Base-by-base conservation (phyloP, 2,329 filamentous ascomycete genomes). In the Thielaviopsis euricoi region DNA sequence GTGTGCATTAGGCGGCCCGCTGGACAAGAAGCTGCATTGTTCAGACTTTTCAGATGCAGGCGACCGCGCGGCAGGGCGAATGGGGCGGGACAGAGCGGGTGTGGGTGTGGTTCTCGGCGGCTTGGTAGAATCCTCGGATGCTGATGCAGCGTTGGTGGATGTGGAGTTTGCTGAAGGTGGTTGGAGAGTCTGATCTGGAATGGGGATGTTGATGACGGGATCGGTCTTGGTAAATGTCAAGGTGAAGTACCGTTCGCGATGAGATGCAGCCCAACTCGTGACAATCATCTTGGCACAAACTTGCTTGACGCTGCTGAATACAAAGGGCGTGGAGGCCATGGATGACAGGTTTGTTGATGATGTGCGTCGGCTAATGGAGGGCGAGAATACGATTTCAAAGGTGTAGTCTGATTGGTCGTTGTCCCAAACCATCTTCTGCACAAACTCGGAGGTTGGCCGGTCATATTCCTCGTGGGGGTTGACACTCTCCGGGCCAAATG, bases 221-320 rank as follows among this genome's bases (percentile, higher is more conserved):
- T 66, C 0, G 73, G 79, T 76, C 61, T 76, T 82, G 12, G 85
- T 89, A 61, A 90, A 89, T 0, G 85, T 87, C 59, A 89, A 71
- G 1, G 84, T 89, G 65, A 82, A 89, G 68, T 84, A 89, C 10
- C 76, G 80, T 63, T 83, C 78, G 21, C 77, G 75, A 49, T 86
- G 80, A 46, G 85, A 79, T n/a, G 79, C 73, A 60, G 80, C 76
- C 83, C 85, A 90, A 6, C 87, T 78, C 0, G 82, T 86, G 22
- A 89, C 80, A 52, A 89, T 87, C 83, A 89, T 87, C 62, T 83
- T 85, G 22, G 86, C 83, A 62, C 80, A 79, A 0, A 80, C 69
- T 64, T 73, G 73, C 54, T 67, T 69, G 22, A 71, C 33, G 46
- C 51, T 40, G 50, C 49, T 15, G 6, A 68, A 6, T 67, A 68